Base-by-base conservation (phyloP, 176 grass and related monocot species). In the Triticum aestivum region DNA sequence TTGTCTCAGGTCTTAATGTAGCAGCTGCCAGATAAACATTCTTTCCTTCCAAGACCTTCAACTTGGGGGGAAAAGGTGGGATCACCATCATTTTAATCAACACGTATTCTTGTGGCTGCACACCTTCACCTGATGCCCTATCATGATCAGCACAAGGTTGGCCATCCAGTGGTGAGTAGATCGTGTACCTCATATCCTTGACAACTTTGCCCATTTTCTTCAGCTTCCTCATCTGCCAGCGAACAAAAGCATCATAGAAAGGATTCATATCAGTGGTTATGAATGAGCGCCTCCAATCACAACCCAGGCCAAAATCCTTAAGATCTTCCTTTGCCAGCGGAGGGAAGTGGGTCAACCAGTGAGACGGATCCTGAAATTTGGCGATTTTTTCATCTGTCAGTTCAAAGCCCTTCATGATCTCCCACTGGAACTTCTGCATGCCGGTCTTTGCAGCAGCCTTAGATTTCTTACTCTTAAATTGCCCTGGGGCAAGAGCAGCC, bases 61-160 rank as follows among this genome's bases (percentile, higher is more conserved):
- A 76, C 87, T 90, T 89, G 42, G 66, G 62, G 37, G 89, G 83
- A 69, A 94, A 97, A 75, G 94, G 94, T 75, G 86, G 76, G 32
- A 92, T 9, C 3, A 94, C 90, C 73, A 94, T 88, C 92, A 97
- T 94, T 78, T 97, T 97, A 85, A 97, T 97, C 72, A 97, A 70
- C 13, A 97, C 86, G 54, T 92, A 97, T n/a, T 97, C 92, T 35
- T 97, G 90, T 11, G 94, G 94, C 15, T 77, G 86, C 42, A 94
- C 94, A 71, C 80, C 86, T 93, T 97, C 92, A 80, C 92, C 92
- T 47, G 90, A 59, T 18, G 92, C 87, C 45, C 92, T 75, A 69
- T 97, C 92, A 67, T 97, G 94, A 74, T 94, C 94, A 69, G 89
- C 92, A 75, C 94, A 97, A 47, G 94, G 94, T 83, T 97, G 94